Evolutionary conservation across 2,329 filamentous ascomycete genomes (phyloP).

Genomic region (Talaromyces sp.): DNA sequence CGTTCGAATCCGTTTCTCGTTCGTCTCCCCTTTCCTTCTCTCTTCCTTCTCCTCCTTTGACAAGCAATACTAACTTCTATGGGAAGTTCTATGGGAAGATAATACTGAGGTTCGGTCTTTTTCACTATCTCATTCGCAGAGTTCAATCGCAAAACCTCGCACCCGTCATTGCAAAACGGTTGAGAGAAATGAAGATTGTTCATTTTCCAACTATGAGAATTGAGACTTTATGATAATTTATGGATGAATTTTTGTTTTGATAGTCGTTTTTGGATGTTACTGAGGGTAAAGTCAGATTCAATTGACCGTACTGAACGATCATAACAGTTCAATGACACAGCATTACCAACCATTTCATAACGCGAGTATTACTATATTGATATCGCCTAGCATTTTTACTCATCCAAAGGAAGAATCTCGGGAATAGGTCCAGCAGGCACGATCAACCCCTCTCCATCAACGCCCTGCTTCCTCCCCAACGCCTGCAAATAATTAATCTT

Average conservation of each 20-base stretch:
- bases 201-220: too few relatives aligned
- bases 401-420: constrained; percentile 26
- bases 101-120: too few relatives aligned
- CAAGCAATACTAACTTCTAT: too few relatives aligned
- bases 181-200: too few relatives aligned
- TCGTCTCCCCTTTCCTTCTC: too few relatives aligned
- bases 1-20: not conserved
- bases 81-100: too few relatives aligned
- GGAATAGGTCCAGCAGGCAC: constrained; percentile 29
- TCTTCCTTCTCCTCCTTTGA: too few relatives aligned
- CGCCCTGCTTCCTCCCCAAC: not conserved
- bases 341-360: not conserved
- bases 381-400: not conserved
- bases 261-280: not conserved
- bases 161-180: too few relatives aligned
- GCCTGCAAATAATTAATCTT: constrained; percentile 28
- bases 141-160: too few relatives aligned
- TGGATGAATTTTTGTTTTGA: not conserved
- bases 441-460: constrained; percentile 21
- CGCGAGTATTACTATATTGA: not conserved
- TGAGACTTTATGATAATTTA: too few relatives aligned
- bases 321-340: not conserved
- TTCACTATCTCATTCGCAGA: too few relatives aligned
- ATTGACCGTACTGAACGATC: not conserved
- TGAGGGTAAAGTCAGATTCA: not conserved